Conservation (phyloP, 1,284 basidiomycete species). For the Pseudozyma hubeiensis region DNA sequence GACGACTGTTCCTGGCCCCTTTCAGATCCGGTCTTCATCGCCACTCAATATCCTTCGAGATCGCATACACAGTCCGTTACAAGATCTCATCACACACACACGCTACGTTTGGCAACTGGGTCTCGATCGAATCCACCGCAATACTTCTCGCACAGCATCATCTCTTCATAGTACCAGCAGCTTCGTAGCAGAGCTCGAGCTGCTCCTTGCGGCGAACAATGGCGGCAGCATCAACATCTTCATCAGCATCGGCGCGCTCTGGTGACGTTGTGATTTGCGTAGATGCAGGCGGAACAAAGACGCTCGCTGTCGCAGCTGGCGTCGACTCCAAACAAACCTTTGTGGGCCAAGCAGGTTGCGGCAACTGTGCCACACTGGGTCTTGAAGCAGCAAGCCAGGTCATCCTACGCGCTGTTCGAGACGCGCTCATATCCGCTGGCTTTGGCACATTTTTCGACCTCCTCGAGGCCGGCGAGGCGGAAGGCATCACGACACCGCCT, state of each 20-base stretch:
- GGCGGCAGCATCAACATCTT: constrained; percentile 19
- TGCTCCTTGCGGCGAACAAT: constrained; percentile 4
- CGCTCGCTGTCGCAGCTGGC: constrained; percentile 39
- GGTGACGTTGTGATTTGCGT: constrained; percentile 44
- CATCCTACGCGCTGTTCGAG: constrained; percentile 41
- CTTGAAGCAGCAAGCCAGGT: constrained; percentile 43
- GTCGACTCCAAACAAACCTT: constrained; percentile 31
- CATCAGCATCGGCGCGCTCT: constrained; percentile 10
- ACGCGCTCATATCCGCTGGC: constrained; percentile 37
- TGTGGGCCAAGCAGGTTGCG: constrained; percentile 45
- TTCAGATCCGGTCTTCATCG: too few species aligned
- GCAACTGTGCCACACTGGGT: constrained; percentile 47
- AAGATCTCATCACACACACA: too few species aligned
- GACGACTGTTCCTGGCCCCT: not conserved
- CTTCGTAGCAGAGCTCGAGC: too few species aligned
- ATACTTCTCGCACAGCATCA: too few species aligned
- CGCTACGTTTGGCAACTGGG: too few species aligned
- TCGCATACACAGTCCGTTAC: too few species aligned
- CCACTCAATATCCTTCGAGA: too few species aligned
- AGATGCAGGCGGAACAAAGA: constrained; percentile 53
- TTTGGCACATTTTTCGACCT: constrained; percentile 49
- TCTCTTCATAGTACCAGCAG: too few species aligned
- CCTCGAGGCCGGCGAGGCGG: constrained; percentile 41
- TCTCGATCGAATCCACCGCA: too few species aligned
- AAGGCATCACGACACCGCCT: constrained; percentile 48